phyloP scores from a whole-genome alignment of 345 rosid genomes.

The Eucalyptus victrix region DNA sequence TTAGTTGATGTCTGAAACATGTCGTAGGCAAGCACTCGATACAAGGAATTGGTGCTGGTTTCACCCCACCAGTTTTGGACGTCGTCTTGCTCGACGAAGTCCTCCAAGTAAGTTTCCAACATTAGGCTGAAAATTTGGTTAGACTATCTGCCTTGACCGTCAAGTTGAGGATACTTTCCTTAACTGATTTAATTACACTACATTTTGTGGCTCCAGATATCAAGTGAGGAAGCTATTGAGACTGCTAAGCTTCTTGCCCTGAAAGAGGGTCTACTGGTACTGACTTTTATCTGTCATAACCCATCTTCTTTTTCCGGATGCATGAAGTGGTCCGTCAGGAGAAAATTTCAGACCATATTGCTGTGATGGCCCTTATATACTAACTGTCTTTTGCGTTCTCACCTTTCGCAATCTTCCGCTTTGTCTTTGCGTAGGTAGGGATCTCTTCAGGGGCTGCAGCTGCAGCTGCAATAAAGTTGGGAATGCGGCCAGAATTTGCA shows the following conservation, averaged over 20 bases:
- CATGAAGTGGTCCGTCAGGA: no score
- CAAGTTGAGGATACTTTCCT: neutral
- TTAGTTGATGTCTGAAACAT: neutral
- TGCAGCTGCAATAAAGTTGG: slow-evolving; percentile 36
- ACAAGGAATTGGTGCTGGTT: slow-evolving; percentile 52
- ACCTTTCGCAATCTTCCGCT: neutral
- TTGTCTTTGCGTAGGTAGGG: slow-evolving; percentile 18
- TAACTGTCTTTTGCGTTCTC: neutral
- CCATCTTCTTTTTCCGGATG: no score
- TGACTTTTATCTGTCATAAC: neutral
- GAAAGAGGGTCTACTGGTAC: slow-evolving; percentile 45
- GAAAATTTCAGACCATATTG: no score
- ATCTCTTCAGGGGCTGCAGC: slow-evolving; percentile 56
- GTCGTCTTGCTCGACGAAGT: slow-evolving; percentile 38
- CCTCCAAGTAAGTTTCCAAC: slow-evolving; percentile 12
- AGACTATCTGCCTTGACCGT: neutral
- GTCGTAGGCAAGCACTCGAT: slow-evolving; percentile 32
- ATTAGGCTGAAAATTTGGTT: neutral
- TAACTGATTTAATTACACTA: rapidly evolving
- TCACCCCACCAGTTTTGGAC: slow-evolving; percentile 31
- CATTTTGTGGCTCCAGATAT: slow-evolving; percentile 6
- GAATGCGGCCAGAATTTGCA: slow-evolving; percentile 33
- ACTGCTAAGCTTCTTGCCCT: slow-evolving; percentile 28
- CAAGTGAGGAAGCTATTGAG: slow-evolving; percentile 43
- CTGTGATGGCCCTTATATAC: no score